Evolutionary conservation across 2,329 filamentous ascomycete species (phyloP).

Genomic region (Lasiodiplodia gonubiensis): DNA sequence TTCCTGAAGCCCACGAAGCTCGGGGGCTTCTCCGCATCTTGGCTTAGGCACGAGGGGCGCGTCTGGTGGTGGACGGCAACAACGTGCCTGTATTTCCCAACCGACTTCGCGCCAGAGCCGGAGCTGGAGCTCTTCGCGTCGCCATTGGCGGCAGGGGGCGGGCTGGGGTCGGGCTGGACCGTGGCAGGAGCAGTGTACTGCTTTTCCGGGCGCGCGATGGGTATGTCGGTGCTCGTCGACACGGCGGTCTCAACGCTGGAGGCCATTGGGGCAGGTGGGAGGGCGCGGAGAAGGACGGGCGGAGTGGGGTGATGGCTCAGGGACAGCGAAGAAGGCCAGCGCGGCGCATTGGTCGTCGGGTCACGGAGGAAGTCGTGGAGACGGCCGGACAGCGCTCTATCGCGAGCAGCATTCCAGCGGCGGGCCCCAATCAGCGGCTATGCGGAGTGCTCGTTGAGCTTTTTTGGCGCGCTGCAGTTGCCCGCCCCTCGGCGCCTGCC

Average conservation of each 20-base stretch:
- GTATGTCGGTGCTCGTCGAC: conserved; percentile 38
- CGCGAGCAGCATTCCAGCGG: conserved; percentile 21
- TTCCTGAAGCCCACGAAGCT: conserved; percentile 96
- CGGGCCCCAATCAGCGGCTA: conserved; percentile 22
- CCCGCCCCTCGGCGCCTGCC: neutral
- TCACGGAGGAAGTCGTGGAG: conserved; percentile 11
- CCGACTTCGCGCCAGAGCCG: conserved; percentile 32
- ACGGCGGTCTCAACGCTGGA: conserved; percentile 34
- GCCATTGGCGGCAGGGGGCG: conserved; percentile 32
- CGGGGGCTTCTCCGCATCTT: conserved; percentile 74
- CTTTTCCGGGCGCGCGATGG: conserved; percentile 35
- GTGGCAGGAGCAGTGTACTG: conserved; percentile 34
- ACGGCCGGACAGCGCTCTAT: neutral
- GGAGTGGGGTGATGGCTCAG: conserved; percentile 14
- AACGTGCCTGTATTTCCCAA: conserved; percentile 83
- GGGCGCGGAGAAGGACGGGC: conserved; percentile 13
- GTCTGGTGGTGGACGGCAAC: conserved; percentile 79
- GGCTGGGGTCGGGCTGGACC: conserved; percentile 26
- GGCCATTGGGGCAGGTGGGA: conserved; percentile 26
- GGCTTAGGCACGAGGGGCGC: conserved; percentile 81
- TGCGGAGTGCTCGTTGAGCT: conserved; percentile 19
- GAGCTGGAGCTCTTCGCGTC: conserved; percentile 10
- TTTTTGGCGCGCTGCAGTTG: conserved; percentile 23
- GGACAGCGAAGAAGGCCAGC: conserved; percentile 5
- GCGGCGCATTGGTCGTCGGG: conserved; percentile 22